phyloP scores from a whole-genome alignment of 2,329 filamentous ascomycete species.

The Pezicula rhizophila region DNA sequence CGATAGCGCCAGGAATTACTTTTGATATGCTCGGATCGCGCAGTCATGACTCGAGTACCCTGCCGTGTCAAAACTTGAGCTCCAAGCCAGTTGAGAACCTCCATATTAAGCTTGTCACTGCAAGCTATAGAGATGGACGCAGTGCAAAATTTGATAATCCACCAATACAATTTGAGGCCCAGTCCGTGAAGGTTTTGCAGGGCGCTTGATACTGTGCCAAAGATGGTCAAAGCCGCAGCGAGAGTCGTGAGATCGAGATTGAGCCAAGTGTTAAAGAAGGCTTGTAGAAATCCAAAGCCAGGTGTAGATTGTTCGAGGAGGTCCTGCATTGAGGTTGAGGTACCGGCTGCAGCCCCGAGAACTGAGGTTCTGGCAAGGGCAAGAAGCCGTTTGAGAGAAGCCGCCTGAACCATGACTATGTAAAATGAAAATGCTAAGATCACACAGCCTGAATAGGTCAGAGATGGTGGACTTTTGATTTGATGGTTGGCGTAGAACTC shows the following conservation, averaged over 20 bases:
- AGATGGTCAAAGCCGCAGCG: constrained; percentile 39
- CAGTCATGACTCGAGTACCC: constrained; percentile 34
- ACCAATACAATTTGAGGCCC: constrained; percentile 34
- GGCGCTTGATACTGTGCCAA: constrained; percentile 34
- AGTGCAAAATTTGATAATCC: constrained; percentile 36
- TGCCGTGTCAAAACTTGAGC: constrained; percentile 33
- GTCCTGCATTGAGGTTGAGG: background rate
- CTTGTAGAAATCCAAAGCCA: constrained; percentile 24
- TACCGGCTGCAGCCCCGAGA: background rate
- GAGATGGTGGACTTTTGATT: no score
- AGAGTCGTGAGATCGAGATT: constrained; percentile 40
- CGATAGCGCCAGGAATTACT: constrained; percentile 32
- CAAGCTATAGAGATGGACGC: constrained; percentile 38
- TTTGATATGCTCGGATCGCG: constrained; percentile 33
- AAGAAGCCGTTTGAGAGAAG: background rate
- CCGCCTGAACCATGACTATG: no score
- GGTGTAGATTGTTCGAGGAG: background rate
- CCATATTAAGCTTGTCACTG: constrained; percentile 39
- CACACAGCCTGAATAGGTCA: no score
- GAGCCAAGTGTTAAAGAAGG: constrained; percentile 35
- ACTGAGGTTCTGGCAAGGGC: background rate
- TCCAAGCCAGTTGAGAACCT: constrained; percentile 40
- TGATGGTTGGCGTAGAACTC: no score
- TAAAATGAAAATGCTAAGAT: no score
- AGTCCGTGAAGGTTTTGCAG: constrained; percentile 32